phyloP scores from a whole-genome alignment of 163 green algal genomes.

The Chlamydomonas reinhardtii region DNA sequence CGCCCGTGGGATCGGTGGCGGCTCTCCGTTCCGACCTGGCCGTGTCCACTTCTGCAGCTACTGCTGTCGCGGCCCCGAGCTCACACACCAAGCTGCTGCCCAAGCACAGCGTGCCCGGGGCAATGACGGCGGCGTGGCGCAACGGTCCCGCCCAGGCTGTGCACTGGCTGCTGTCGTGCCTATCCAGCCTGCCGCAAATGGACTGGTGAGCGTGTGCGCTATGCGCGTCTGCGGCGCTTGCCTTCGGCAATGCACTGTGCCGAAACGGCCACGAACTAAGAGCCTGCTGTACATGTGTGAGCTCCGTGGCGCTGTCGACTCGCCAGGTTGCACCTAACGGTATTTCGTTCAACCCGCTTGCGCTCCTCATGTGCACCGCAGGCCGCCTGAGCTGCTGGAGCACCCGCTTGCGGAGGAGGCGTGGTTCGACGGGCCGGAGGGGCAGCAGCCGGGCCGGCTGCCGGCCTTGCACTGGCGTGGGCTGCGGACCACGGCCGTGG shows the following conservation, averaged over 20 bases:
- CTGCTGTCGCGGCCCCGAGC: too few species aligned
- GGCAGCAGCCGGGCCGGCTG: neutral
- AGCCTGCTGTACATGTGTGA: too few species aligned
- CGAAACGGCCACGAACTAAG: too few species aligned
- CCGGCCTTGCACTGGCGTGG: neutral
- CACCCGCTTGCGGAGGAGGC: constrained; percentile 6
- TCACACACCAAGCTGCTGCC: too few species aligned
- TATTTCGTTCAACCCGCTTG: neutral
- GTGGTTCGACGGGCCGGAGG: neutral
- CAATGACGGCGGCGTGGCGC: neutral
- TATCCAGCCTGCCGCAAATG: neutral
- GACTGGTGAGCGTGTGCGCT: neutral
- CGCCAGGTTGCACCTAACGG: too few species aligned
- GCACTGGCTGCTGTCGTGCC: neutral
- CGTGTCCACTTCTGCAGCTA: neutral
- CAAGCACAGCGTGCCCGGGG: neutral
- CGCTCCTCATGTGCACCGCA: neutral
- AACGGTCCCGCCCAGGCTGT: neutral
- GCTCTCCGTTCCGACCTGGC: too few species aligned
- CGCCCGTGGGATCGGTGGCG: too few species aligned
- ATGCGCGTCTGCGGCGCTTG: neutral
- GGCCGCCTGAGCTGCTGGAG: neutral
- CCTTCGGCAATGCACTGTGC: too few species aligned
- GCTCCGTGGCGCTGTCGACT: too few species aligned
- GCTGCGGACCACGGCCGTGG: neutral